phyloP scores from a whole-genome alignment of 2,329 filamentous ascomycete genomes.

The Cladophialophora yegresii region DNA sequence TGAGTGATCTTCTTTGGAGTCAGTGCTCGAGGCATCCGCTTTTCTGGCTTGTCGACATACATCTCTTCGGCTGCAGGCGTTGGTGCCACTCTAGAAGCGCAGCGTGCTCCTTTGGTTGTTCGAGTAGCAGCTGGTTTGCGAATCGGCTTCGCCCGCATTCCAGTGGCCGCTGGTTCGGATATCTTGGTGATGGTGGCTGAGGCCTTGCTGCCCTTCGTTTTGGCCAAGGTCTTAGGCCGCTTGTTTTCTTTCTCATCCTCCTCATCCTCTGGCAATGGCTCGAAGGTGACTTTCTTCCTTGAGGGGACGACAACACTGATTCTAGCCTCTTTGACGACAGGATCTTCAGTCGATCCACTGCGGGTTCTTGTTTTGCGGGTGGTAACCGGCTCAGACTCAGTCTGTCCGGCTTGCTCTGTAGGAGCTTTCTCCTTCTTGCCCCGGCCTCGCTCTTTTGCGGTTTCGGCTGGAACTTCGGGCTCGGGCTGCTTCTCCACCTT shows the following conservation, averaged over 20 bases:
- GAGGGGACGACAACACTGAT: conserved; percentile 31
- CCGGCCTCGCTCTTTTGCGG: conserved; percentile 37
- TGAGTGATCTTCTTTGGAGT: conserved; percentile 54
- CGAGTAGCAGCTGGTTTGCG: conserved; percentile 45
- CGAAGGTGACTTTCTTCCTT: conserved; percentile 53
- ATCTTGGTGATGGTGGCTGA: conserved; percentile 35
- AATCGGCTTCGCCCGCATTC: conserved; percentile 50
- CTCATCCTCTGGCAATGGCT: conserved; percentile 41
- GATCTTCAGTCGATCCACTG: conserved; percentile 22
- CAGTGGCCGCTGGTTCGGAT: conserved; percentile 39
- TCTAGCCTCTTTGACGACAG: conserved; percentile 13
- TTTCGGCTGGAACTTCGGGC: conserved; percentile 5
- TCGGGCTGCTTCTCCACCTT: conserved; percentile 11
- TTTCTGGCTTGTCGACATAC: conserved; percentile 31
- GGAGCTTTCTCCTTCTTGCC: conserved; percentile 35
- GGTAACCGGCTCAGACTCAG: conserved; percentile 8
- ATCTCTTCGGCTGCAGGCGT: conserved; percentile 13
- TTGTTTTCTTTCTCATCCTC: conserved; percentile 48
- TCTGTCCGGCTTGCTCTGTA: conserved; percentile 17
- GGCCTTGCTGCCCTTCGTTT: conserved; percentile 37
- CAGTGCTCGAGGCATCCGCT: conserved; percentile 41
- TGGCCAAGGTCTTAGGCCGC: conserved; percentile 35
- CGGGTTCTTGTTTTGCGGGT: conserved; percentile 32
- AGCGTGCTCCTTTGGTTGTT: conserved; percentile 39
- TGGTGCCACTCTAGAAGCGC: conserved; percentile 32